These are phyloP conservation scores for Venturia oleaginea DNA, from an alignment of 2,329 filamentous ascomycete genomes.

Conservation along the genomic window DNA sequence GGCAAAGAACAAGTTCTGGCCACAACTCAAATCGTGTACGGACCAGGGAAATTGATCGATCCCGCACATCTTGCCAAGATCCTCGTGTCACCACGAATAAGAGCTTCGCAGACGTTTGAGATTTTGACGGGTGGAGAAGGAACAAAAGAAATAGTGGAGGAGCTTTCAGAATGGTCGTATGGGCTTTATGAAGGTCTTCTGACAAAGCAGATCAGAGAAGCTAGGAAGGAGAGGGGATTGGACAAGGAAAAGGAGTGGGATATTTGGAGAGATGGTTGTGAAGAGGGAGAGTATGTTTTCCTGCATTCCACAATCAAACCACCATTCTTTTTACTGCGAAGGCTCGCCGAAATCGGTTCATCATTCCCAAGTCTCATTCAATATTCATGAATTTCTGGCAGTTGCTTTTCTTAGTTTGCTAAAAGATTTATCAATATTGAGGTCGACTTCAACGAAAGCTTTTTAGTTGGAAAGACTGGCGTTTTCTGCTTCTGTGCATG, in stretches of 20 bases:
- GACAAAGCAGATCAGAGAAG: constrained; percentile 8
- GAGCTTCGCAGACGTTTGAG: constrained; percentile 42
- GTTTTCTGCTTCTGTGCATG: no score
- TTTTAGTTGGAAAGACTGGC: not conserved
- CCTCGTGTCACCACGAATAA: constrained; percentile 41
- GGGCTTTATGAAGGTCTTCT: constrained; percentile 12
- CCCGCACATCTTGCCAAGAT: constrained; percentile 38
- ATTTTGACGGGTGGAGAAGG: not conserved
- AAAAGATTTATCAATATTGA: not conserved
- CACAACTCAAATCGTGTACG: constrained; percentile 40
- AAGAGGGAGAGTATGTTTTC: constrained; percentile 56
- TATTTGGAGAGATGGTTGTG: constrained; percentile 85
- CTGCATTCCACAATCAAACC: not conserved
- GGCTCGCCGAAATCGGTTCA: no score
- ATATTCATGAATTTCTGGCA: not conserved
- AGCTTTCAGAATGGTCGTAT: constrained; percentile 12
- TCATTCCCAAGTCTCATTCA: not conserved
- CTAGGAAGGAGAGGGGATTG: constrained; percentile 49
- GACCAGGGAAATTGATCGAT: constrained; percentile 43
- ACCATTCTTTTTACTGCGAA: no score
- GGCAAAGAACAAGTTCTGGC: constrained; percentile 37
- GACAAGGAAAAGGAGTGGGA: constrained; percentile 55
- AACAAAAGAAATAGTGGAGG: not conserved
- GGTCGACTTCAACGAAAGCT: not conserved
- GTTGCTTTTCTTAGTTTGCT: not conserved